Conservation (phyloP, 768 basidiomycete genomes). For the Gelatoporia subvermispora region DNA sequence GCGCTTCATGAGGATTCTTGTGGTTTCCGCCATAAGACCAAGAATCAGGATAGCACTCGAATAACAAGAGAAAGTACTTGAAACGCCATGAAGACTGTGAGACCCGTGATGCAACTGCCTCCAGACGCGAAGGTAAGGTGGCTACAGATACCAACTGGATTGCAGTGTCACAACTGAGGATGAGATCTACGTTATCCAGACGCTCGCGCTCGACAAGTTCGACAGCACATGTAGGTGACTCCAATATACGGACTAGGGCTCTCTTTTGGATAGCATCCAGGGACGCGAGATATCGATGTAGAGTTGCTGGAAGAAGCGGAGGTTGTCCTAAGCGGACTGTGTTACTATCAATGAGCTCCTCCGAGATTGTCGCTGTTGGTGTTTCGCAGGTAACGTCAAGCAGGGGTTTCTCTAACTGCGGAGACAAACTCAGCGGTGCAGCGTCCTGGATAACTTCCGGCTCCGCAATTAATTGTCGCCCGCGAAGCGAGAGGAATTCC, state of each 20-base stretch:
- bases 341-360: conserved; percentile 14
- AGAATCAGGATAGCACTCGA: conserved; percentile 51
- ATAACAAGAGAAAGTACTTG: conserved; percentile 47
- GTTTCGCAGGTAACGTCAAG: no score
- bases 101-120: conserved; percentile 39
- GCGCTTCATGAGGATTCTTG: conserved; percentile 6
- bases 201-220: conserved; percentile 61
- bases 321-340: conserved; percentile 13
- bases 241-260: conserved; percentile 49
- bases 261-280: conserved; percentile 66
- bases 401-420: no score
- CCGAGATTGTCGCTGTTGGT: background rate
- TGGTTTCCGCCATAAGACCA: conserved; percentile 26
- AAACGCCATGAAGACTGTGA: conserved; percentile 62
- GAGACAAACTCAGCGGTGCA: no score
- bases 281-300: conserved; percentile 68
- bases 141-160: conserved; percentile 45
- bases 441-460: background rate
- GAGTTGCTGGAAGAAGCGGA: conserved; percentile 32
- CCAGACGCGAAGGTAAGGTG: conserved; percentile 45
- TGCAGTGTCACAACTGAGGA: conserved; percentile 59
- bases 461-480: background rate
- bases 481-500: conserved; percentile 13
- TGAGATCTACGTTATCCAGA: conserved; percentile 58
- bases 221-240: conserved; percentile 39